Base-by-base conservation (phyloP, 2,329 filamentous ascomycete species). In the Cladosporium oxysporum region DNA sequence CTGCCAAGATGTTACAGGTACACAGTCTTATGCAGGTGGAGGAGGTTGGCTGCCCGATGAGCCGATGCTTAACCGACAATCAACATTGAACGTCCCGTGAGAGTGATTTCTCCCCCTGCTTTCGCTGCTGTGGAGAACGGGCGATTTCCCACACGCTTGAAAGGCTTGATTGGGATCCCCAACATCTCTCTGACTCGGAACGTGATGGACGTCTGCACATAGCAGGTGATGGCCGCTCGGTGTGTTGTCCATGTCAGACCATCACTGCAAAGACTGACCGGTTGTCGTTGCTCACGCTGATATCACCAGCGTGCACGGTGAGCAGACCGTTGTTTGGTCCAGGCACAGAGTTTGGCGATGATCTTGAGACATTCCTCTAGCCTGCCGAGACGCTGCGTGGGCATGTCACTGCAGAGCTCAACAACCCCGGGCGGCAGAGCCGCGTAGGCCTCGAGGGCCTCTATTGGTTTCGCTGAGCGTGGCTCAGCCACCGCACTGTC, bases 401-500 rank as follows among this genome's bases (percentile, higher is more conserved):
- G 55, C 33, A 58, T 58, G 55, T 58, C 55, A 58, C 55, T 58
- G 31, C 55, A 35, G 21, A 37, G 12, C 55, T 58, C 55, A 58
- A 58, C 55, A 21, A 28, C 55, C 55, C 55, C 55, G 14, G 33
- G 18, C 31, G 31, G 55, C 28, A 55, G 55, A 35, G 55, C 55
- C 33, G 55, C 33, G 31, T 41, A 33, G 18, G 55, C 29, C 26
- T 55, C 14, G 8, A 33, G 18, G 26, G 52, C 26, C 29, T 58
- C 10, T 23, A 41, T 35, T 33, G 18, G 55, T 58, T 58, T 58
- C n/a, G 55, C 31, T 58, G 55, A 58, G 55, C 31, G 31, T 61
- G 59, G 59, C 59, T 52, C 59, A 62, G 59, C 59, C 59, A 62
- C 59, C 59, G 59, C 59, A 62, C 59, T 62, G 59, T 35, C 53